Conservation (phyloP, 164 flowering plant species). For the Akebia trifoliata region DNA sequence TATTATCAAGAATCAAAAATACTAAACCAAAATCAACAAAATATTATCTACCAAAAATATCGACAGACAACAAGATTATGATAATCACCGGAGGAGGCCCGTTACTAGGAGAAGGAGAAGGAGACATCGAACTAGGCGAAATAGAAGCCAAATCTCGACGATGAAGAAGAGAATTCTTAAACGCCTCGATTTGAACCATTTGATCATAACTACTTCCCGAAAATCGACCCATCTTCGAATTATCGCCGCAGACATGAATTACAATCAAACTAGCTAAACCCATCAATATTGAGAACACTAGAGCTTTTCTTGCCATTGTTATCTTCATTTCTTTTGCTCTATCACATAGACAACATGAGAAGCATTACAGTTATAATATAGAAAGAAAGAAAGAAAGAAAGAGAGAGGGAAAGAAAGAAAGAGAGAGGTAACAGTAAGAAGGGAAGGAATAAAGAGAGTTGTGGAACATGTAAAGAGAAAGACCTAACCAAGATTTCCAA, state of each 20-base stretch:
- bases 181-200: constrained; percentile 23
- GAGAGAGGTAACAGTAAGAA: not conserved
- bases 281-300: constrained; percentile 8
- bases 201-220: constrained; percentile 11
- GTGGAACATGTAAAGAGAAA: constrained; percentile 18
- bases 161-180: constrained; percentile 23
- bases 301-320: constrained; percentile 12
- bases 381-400: not conserved
- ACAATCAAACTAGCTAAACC: constrained; percentile 16
- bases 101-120: constrained; percentile 10
- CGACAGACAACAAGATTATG: not conserved
- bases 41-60: not conserved
- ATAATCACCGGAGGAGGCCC: constrained; percentile 17
- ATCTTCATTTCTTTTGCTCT: not conserved
- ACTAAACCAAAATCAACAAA: not conserved
- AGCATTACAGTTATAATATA: not conserved
- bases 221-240: constrained; percentile 5
- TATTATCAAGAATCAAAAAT: not conserved
- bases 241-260: constrained; percentile 22
- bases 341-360: not conserved
- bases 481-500: constrained; percentile 17
- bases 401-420: not conserved
- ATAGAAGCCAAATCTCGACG: constrained; percentile 18
- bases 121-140: not conserved
- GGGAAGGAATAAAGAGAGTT: too few relatives aligned